Evolutionary conservation across 805 yeast genomes (phyloP), one percentile per base, ranked within the genome.

Genomic region (Starmera pachycereana): DNA sequence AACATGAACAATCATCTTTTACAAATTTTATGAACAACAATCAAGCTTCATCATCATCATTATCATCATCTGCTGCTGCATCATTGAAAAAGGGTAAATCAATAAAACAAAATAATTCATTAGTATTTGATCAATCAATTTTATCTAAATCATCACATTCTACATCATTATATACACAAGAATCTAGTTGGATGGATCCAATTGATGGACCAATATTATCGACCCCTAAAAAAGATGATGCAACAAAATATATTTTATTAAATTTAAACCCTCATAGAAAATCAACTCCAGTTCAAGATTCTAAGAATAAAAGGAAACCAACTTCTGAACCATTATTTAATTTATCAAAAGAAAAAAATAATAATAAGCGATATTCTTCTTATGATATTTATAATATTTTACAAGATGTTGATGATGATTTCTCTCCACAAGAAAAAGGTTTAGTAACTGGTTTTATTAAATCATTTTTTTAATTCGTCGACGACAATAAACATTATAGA

Each of bases 131-230:
- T 37, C 30, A 39, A 14, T 27, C 35, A 29, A 16, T 33, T n/a
- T 7, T 27, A 44, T 13, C 49, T 36, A 18, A 48, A 35, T 46
- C 52, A 6, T 49, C 51, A 4, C 35, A 48, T 27, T 40, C 44
- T 25, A 38, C 51, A 12, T 51, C 61, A 4, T 33, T 68, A 33
- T 66, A 71, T 47, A 53, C 60, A 3, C 56, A 68, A 12, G 74
- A 69, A 33, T 61, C 68, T 14, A 68, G 65, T 40, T 73, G 78
- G 78, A 71, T 72, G 76, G 77, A 72, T 40, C 70, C 76, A 4
- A 48, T 55, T 39, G 62, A 56, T 25, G 49, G 42, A 16, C n/a
- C 43, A 4, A 6, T 33, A 22, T 42, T 53, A 2, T 42, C 47
- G 3, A 52, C 58, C 12, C 18, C 18, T 13, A 32, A 14, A 13